Conservation (phyloP, 2,329 filamentous ascomycete species). For the Claviceps pusilla region DNA sequence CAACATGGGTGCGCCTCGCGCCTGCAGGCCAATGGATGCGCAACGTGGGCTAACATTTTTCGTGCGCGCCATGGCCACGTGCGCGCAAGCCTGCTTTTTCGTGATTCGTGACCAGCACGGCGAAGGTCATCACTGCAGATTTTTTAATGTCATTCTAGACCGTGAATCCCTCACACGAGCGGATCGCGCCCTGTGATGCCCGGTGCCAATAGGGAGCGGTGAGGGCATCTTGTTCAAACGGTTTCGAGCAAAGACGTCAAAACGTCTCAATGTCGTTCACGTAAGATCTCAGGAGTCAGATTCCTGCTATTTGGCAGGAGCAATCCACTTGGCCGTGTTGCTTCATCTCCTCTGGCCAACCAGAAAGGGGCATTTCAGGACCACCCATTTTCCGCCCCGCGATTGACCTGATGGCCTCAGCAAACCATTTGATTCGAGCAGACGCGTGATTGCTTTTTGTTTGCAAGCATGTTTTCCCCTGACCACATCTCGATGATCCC, state of each 20-base stretch:
- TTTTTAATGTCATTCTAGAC: too few species aligned
- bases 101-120: too few species aligned
- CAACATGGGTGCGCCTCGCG: not conserved
- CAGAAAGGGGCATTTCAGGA: not conserved
- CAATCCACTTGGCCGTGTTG: not conserved
- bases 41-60: not conserved
- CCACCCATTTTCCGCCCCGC: not conserved
- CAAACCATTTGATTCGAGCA: not conserved
- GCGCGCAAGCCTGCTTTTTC: not conserved
- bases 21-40: not conserved
- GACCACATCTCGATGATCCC: not conserved
- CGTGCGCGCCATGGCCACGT: conserved; percentile 1
- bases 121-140: too few species aligned
- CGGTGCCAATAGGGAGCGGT: not conserved
- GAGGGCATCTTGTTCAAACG: not conserved
- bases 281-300: not conserved
- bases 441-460: not conserved
- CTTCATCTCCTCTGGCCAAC: conserved; percentile 1
- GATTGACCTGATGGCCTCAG: not conserved
- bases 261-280: not conserved
- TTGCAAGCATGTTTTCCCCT: not conserved
- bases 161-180: too few species aligned
- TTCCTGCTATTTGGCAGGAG: not conserved
- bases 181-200: too few species aligned
- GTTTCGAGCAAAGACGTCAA: not conserved